phyloP scores from a whole-genome alignment of 1,139 yeast species.

The Arxiozyma bovina region DNA sequence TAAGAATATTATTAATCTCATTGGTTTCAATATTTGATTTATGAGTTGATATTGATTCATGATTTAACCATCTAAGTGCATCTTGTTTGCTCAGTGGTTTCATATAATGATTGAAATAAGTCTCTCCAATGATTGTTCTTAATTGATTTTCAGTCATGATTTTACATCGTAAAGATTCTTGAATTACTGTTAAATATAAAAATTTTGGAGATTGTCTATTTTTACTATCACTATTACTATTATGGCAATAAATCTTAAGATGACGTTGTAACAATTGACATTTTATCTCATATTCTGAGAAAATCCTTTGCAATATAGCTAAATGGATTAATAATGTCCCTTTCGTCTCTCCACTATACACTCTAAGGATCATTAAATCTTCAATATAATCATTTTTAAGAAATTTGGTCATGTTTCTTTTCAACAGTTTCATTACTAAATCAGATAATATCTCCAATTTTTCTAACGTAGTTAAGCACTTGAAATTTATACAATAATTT shows the following conservation, averaged over 20 bases:
- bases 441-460: slow-evolving; percentile 10
- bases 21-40: background rate
- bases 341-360: slow-evolving; percentile 22
- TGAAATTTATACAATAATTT: background rate
- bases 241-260: background rate
- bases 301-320: slow-evolving; percentile 21
- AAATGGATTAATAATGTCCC: slow-evolving; percentile 21
- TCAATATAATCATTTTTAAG: slow-evolving; percentile 11
- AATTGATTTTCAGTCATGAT: background rate
- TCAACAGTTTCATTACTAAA: background rate
- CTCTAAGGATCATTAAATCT: slow-evolving; percentile 22
- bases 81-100: background rate
- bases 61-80: background rate
- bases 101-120: background rate
- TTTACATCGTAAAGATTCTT: background rate
- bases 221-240: too few relatives aligned
- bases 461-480: background rate
- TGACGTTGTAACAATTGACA: slow-evolving; percentile 15
- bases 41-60: background rate
- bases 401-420: background rate
- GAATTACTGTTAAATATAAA: background rate
- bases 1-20: background rate
- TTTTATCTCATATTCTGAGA: slow-evolving; percentile 9
- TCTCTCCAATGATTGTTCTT: background rate
- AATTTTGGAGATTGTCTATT: background rate